Evolutionary conservation across 805 yeast species (phyloP), one percentile per base, ranked within the genome.

Genomic region (Schwanniomyces occidentalis): DNA sequence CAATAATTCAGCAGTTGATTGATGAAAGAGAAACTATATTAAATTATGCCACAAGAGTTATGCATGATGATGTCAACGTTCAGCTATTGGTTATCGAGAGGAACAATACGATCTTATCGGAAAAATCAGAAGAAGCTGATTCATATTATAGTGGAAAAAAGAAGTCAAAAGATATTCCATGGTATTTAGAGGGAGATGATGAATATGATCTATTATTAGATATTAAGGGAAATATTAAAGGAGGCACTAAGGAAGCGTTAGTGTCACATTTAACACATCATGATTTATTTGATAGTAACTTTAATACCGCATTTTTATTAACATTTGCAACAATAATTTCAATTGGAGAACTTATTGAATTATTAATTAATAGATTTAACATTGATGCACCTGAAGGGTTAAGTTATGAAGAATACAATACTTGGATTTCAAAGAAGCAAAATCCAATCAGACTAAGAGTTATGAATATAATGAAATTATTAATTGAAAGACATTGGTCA

Each of bases 321-420:
- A 80, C 95, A 0, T 86, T 88, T 58, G 68, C 83, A 23, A 78
- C 90, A 21, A 85, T 89, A 54, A 74, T 82, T 65, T 71, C 83
- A 3, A 73, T 93, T 2, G 58, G 72, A 7, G 84, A 81, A 34
- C 65, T 90, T 23, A 63, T 85, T 27, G 70, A 71, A 25, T 54
- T 75, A 27, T 61, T 87, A 47, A 73, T 85, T 20, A 72, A 73
- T 24, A 68, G 95, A 36, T 91, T 81, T 58, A 73, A 80, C 36
- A 61, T 78, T 10, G 77, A 76, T 42, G 93, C 96, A 15, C 96
- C 96, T 0, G 96, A 86, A 50, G 95, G 95, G 0, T 61, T 91
- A 40, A 78, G 85, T 40, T 85, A 79, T 51, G 95, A 84, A 42
- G 95, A 87, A 50, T 86, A 85, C 55, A 76, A 78, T 28, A 60